Evolutionary conservation across 176 grass and related monocot genomes (phyloP), one percentile per base, ranked within the genome.

Genomic region (Themeda triandra): DNA sequence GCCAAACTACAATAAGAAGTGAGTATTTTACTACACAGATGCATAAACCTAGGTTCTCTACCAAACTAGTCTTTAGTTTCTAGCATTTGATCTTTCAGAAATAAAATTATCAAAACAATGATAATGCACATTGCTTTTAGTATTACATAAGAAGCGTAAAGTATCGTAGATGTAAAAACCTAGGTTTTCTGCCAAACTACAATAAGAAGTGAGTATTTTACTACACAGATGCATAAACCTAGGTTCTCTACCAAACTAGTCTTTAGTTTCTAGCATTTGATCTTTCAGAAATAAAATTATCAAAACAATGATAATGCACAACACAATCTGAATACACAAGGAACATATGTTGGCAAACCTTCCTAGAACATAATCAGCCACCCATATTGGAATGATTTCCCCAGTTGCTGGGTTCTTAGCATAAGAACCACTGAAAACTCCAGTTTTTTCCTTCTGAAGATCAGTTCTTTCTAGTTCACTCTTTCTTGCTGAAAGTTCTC

Each of bases 401-500:
- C 93, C 89, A 8, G 88, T 95, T 90, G 91, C 96, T 77, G 91
- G 93, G 64, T 98, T 98, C 79, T 85, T 93, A 89, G 96, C 96
- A 87, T 92, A 98, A 77, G 91, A 93, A 80, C 96, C 96, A 87
- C 96, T 93, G 51, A 98, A 98, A 92, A 98, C 88, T 83, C 96
- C 93, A 5, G 91, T 93, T 90, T 98, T 98, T 87, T 90, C 96
- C 80, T 98, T 98, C 87, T 98, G 96, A 84, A 98, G 89, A 79
- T 98, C 96, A 78, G 96, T 98, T 92, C 96, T 98, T 81, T 98
- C 93, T 28, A 98, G 90, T 83, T 98, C 96, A 49, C 96, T 98
- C 88, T 98, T 98, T 81, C 74, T 93, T 60, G 85, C 84, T 48
- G 96, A 86, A 69, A 93, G 85, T 83, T 92, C 91, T 78, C 53